A percentile compares a stretch with the other conserved stretches of the same genome.
phyloP scores from a whole-genome alignment of 176 grass and related monocot genomes.

The Oryza nivara region DNA sequence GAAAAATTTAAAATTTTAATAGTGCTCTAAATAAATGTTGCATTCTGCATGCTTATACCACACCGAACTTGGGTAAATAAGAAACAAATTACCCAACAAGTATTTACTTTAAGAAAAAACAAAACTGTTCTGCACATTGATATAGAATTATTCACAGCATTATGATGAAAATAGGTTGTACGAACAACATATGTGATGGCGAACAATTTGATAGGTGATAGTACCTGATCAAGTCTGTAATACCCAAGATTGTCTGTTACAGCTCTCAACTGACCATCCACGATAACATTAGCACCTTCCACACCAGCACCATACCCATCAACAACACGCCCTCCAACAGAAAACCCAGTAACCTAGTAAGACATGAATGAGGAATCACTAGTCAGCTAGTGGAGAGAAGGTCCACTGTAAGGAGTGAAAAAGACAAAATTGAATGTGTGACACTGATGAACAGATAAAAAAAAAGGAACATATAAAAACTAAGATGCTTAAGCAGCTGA shows the following conservation, averaged over 20 bases:
- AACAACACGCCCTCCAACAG: slow-evolving; percentile 81
- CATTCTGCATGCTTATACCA: neutral
- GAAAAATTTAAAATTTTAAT: neutral
- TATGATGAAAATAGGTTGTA: slow-evolving; percentile 4
- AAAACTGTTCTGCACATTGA: slow-evolving; percentile 11
- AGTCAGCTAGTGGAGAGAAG: neutral
- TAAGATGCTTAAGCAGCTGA: slow-evolving; percentile 21
- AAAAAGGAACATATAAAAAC: slow-evolving; percentile 11
- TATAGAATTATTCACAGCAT: slow-evolving; percentile 29
- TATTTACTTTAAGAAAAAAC: neutral
- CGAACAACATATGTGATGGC: slow-evolving; percentile 21
- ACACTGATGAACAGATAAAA: slow-evolving; percentile 7
- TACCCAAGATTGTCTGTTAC: slow-evolving; percentile 77
- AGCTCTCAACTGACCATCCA: slow-evolving; percentile 79
- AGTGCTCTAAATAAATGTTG: neutral
- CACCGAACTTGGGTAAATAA: slow-evolving; percentile 22
- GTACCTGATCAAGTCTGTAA: slow-evolving; percentile 99
- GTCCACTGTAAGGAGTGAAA: slow-evolving; percentile 8
- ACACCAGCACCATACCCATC: slow-evolving; percentile 74
- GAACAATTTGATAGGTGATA: slow-evolving; percentile 13
- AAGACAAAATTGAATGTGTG: slow-evolving; percentile 17
- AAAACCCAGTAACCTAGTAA: slow-evolving; percentile 94
- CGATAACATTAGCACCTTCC: slow-evolving; percentile 77
- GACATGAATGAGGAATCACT: slow-evolving; percentile 17
- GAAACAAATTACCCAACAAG: slow-evolving; percentile 5